Percentiles rank a stretch among this genome's conserved stretches.
These are phyloP conservation scores for Suillus brevipes DNA, from an alignment of 768 basidiomycete species.

Conservation along the genomic window DNA sequence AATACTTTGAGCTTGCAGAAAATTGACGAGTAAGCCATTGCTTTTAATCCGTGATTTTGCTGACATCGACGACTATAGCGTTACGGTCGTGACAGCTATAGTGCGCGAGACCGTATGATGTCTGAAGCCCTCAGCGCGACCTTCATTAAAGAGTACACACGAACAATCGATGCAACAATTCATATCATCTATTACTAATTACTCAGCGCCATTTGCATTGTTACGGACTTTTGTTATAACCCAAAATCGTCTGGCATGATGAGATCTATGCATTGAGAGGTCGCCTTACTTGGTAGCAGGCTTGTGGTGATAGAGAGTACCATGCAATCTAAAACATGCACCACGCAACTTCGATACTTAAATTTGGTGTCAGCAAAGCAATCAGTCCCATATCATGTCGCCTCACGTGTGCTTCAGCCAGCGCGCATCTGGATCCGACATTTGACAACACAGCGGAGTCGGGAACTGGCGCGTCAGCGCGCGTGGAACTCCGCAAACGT, in stretches of 20 bases:
- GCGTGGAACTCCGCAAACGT: too few relatives aligned
- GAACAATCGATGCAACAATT: background rate
- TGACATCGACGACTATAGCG: slow-evolving; percentile 41
- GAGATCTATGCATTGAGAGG: background rate
- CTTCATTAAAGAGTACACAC: slow-evolving; percentile 3
- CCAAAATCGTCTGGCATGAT: background rate
- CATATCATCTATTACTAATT: slow-evolving; percentile 3
- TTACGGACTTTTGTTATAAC: background rate
- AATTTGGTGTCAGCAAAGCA: background rate
- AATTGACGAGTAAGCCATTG: slow-evolving; percentile 69
- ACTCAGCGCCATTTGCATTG: background rate
- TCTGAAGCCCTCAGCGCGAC: background rate
- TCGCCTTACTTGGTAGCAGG: background rate
- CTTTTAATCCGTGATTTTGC: slow-evolving; percentile 3
- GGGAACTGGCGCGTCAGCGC: too few relatives aligned
- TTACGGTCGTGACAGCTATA: slow-evolving; percentile 68
- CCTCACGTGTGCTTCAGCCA: background rate
- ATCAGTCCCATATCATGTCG: background rate
- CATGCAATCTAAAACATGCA: background rate
- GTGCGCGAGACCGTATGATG: slow-evolving; percentile 55
- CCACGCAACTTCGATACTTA: background rate
- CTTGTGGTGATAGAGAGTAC: background rate
- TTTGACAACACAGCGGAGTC: too few relatives aligned
- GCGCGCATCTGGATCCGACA: background rate
- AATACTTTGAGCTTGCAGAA: slow-evolving; percentile 46